Conservation (phyloP, 306 rosid species). For the Vigna hirtella region DNA sequence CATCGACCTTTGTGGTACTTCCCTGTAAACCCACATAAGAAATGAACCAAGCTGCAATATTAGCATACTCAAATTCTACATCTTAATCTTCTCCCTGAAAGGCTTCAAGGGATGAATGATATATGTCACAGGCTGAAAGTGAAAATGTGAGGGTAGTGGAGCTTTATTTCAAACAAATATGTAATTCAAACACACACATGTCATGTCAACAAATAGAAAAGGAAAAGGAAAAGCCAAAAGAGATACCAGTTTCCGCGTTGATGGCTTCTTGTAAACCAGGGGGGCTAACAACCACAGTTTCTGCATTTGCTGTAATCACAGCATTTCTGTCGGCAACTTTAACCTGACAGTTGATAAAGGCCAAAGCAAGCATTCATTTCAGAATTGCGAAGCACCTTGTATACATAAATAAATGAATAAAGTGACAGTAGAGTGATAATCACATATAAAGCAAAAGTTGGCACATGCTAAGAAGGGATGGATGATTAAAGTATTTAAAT, state of each 20-base stretch:
- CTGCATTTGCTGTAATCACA: slow-evolving; percentile 78
- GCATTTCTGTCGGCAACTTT: slow-evolving; percentile 82
- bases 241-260: slow-evolving; percentile 71
- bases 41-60: slow-evolving; percentile 54
- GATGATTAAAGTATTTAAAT: slow-evolving; percentile 11
- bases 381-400: neutral
- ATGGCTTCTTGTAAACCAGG: slow-evolving; percentile 85
- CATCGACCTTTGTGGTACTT: slow-evolving; percentile 79
- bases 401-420: neutral
- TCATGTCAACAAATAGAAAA: neutral
- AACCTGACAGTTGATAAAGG: slow-evolving; percentile 59
- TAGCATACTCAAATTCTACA: slow-evolving; percentile 38
- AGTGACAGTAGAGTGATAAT: neutral
- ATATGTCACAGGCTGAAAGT: neutral
- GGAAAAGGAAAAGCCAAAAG: slow-evolving; percentile 11
- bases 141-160: neutral
- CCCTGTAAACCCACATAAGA: slow-evolving; percentile 45
- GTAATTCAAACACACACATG: slow-evolving; percentile 14
- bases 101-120: neutral
- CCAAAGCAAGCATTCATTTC: slow-evolving; percentile 19
- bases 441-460: slow-evolving; percentile 10
- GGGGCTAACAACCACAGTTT: slow-evolving; percentile 84
- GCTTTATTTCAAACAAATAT: neutral
- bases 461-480: slow-evolving; percentile 29
- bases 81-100: slow-evolving; percentile 25